Conservation (phyloP, 441 rosid genomes). For the Lepidium campestre region DNA sequence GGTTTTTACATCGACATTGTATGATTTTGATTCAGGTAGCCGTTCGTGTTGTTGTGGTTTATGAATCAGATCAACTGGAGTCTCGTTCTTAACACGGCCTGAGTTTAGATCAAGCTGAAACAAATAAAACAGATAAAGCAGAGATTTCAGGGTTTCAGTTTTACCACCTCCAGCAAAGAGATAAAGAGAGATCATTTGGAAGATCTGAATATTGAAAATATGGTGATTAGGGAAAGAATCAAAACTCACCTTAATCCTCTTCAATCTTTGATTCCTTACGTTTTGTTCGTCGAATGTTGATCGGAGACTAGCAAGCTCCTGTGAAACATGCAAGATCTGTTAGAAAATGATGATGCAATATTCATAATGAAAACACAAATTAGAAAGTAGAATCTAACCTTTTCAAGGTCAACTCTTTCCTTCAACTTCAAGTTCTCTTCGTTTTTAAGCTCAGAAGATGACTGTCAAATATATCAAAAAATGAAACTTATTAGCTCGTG, state of each 20-base stretch:
- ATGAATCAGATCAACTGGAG: background rate
- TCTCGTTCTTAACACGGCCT: slow-evolving; percentile 9
- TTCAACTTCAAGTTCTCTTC: slow-evolving; percentile 54
- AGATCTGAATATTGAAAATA: background rate
- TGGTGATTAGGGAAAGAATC: background rate
- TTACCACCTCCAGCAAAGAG: background rate
- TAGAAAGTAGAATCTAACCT: slow-evolving; percentile 28
- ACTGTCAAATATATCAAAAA: slow-evolving; percentile 34
- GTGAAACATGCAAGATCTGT: slow-evolving; percentile 1
- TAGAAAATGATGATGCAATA: background rate
- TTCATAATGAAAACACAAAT: background rate
- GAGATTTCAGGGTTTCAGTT: background rate
- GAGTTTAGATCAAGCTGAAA: slow-evolving; percentile 24
- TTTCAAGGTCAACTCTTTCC: slow-evolving; percentile 48
- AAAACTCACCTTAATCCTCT: slow-evolving; percentile 61
- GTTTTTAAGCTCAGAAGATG: slow-evolving; percentile 66
- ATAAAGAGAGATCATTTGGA: background rate
- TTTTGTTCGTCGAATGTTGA: slow-evolving; percentile 45
- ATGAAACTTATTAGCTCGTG: background rate
- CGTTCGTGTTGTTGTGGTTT: background rate
- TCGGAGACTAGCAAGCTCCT: slow-evolving; percentile 58
- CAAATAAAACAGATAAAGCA: background rate
- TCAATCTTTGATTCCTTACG: slow-evolving; percentile 50
- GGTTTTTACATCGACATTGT: background rate
- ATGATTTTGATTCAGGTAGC: background rate